phyloP scores from a whole-genome alignment of 768 basidiomycete species.

The Nidularia sp. region DNA sequence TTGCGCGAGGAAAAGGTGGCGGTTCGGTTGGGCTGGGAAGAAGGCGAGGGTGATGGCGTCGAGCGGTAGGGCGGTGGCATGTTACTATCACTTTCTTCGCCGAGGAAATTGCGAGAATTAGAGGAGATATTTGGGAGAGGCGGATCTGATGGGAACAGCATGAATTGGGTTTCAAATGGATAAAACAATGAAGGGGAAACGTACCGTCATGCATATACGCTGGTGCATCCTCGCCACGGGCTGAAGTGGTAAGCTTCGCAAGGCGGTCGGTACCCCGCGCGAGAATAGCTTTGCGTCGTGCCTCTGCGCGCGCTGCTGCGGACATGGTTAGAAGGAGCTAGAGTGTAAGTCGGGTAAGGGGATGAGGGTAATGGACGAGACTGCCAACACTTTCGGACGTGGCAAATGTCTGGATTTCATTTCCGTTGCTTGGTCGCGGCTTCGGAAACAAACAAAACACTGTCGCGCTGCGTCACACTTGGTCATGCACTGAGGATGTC shows the following conservation, averaged over 20 bases:
- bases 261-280: slow-evolving; percentile 69
- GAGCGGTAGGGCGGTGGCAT: slow-evolving; percentile 25
- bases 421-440: too few species aligned
- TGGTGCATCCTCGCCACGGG: slow-evolving; percentile 59
- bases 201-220: slow-evolving; percentile 50
- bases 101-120: slow-evolving; percentile 31
- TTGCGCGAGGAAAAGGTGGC: slow-evolving; percentile 1
- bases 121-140: not conserved
- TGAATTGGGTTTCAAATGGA: not conserved
- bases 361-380: too few species aligned
- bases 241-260: slow-evolving; percentile 72
- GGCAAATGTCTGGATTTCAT: too few species aligned
- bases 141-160: not conserved
- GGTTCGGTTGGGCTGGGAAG: slow-evolving; percentile 8
- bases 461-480: too few species aligned
- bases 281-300: slow-evolving; percentile 73
- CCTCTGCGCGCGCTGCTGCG: slow-evolving; percentile 71
- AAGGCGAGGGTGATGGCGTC: slow-evolving; percentile 21
- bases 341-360: too few species aligned
- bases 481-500: too few species aligned
- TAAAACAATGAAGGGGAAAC: slow-evolving; percentile 5
- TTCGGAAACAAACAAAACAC: too few species aligned
- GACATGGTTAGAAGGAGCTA: slow-evolving; percentile 23
- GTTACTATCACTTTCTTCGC: slow-evolving; percentile 33
- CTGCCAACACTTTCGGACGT: too few species aligned